These are phyloP conservation scores for Acacia melanoxylon DNA, from an alignment of 306 rosid species.

Conservation along the genomic window DNA sequence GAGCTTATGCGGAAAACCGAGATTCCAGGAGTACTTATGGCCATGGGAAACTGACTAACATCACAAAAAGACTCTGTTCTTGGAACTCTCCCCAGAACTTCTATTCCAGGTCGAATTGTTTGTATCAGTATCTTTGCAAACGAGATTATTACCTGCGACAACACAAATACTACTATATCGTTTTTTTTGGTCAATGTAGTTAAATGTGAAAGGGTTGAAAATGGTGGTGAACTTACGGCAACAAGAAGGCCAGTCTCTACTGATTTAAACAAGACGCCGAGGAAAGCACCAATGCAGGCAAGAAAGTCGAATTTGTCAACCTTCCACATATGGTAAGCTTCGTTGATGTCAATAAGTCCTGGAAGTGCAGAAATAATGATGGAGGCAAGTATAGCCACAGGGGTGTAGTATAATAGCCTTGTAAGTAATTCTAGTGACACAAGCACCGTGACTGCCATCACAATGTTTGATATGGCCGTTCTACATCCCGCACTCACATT, in stretches of 20 bases:
- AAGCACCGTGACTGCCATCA: conserved; percentile 75
- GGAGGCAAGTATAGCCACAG: conserved; percentile 83
- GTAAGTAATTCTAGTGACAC: conserved; percentile 64
- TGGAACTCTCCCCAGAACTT: conserved; percentile 72
- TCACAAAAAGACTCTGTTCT: conserved; percentile 68
- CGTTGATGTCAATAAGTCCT: conserved; percentile 64
- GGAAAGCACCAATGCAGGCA: conserved; percentile 73
- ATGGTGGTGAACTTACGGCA: conserved; percentile 51
- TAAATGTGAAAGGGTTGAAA: neutral
- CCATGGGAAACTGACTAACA: conserved; percentile 79
- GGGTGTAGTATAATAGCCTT: conserved; percentile 76
- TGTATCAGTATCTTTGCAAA: conserved; percentile 73
- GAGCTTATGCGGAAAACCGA: conserved; percentile 66
- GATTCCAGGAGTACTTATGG: conserved; percentile 61
- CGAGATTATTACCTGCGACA: conserved; percentile 69
- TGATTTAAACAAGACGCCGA: conserved; percentile 69
- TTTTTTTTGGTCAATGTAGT: neutral
- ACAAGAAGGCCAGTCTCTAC: conserved; percentile 73
- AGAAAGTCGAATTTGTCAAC: conserved; percentile 79
- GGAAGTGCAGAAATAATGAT: conserved; percentile 85
- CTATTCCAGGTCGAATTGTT: conserved; percentile 74
- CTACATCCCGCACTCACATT: conserved; percentile 83
- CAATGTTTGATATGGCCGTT: conserved; percentile 68
- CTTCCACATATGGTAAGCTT: conserved; percentile 72
- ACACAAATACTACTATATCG: neutral